These are phyloP conservation scores for Elaeis guineensis DNA, from an alignment of 176 grass and related monocot species.

Conservation along the genomic window DNA sequence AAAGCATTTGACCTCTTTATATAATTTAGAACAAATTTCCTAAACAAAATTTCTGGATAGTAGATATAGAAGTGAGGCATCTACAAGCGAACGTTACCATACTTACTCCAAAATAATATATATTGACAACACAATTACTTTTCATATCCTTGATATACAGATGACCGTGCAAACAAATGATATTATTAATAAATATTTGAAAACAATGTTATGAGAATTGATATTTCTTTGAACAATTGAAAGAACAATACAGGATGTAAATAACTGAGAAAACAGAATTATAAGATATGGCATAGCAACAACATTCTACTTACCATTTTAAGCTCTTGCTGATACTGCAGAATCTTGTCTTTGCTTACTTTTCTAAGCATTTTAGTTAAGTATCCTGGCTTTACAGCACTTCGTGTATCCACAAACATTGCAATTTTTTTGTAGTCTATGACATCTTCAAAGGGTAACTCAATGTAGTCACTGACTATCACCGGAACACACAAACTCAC, in stretches of 20 bases:
- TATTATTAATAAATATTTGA: no score
- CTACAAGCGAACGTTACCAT: no score
- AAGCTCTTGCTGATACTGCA: conserved; percentile 81
- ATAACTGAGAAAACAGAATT: background rate
- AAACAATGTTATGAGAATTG: no score
- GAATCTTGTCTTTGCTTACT: conserved; percentile 48
- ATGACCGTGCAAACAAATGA: no score
- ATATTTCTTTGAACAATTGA: background rate
- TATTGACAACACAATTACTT: no score
- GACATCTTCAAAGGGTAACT: conserved; percentile 75
- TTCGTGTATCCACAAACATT: conserved; percentile 69
- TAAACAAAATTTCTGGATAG: no score
- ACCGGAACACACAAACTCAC: conserved; percentile 75
- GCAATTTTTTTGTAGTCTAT: conserved; percentile 81
- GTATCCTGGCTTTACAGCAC: conserved; percentile 55
- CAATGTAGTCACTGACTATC: conserved; percentile 66
- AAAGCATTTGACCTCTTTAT: no score
- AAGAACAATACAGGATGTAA: background rate
- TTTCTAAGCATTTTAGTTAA: conserved; percentile 49
- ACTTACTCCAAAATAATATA: no score
- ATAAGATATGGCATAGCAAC: conserved; percentile 7
- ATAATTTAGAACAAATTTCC: no score
- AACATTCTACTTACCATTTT: conserved; percentile 47
- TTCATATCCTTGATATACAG: no score
- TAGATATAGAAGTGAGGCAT: no score